Evolutionary conservation across 345 rosid species (phyloP).

Genomic region (Gossypium anomalum): DNA sequence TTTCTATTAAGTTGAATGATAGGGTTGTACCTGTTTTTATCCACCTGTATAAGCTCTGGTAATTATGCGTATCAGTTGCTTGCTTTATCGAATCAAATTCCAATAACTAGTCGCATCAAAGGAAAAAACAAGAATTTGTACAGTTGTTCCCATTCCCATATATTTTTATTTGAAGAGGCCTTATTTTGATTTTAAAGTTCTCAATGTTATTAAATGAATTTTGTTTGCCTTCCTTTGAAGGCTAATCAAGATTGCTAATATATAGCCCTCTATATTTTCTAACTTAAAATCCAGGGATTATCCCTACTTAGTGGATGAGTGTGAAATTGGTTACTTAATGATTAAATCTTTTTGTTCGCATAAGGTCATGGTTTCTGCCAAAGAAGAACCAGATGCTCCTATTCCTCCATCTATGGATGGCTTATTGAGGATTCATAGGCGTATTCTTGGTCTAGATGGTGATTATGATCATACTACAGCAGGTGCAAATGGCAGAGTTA

Average conservation of each 20-base stretch:
- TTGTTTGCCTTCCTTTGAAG: not conserved
- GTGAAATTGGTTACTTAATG: not conserved
- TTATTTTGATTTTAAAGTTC: not conserved
- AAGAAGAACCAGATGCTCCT: conserved; percentile 37
- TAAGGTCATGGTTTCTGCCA: conserved; percentile 40
- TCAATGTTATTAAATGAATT: not conserved
- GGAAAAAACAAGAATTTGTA: not conserved
- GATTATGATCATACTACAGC: conserved; percentile 21
- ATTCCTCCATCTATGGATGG: conserved; percentile 44
- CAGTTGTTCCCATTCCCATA: not conserved
- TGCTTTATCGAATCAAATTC: not conserved
- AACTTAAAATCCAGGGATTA: not conserved
- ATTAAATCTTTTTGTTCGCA: not conserved
- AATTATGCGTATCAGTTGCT: not conserved
- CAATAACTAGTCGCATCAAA: not conserved
- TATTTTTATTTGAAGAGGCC: not conserved
- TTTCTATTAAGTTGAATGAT: not conserved
- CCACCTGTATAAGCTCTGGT: not conserved
- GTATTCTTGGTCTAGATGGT: conserved; percentile 27
- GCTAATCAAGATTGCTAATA: not conserved
- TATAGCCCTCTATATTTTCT: not conserved
- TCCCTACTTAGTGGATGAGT: not conserved
- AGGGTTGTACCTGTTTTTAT: not conserved
- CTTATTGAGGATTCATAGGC: conserved; percentile 33
- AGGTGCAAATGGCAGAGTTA: conserved; percentile 21